Percentiles rank a stretch among this genome's conserved stretches.
These are phyloP conservation scores for Fusarium mangiferae DNA, from an alignment of 2,329 filamentous ascomycete species.

Conservation along the genomic window DNA sequence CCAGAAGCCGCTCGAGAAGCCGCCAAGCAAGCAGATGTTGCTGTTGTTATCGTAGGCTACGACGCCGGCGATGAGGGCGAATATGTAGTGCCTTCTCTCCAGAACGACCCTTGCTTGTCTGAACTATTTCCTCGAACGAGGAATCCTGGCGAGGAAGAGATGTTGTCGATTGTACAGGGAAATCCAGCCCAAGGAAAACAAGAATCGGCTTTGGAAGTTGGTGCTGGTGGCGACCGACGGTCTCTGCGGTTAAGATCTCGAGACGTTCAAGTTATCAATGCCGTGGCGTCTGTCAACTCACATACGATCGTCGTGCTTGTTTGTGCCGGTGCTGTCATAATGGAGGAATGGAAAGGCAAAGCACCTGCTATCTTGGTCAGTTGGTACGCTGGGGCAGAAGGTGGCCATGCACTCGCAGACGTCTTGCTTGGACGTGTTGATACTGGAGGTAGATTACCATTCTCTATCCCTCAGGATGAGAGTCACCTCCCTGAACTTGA, in stretches of 20 bases:
- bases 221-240: slow-evolving; percentile 30
- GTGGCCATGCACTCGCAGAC: slow-evolving; percentile 30
- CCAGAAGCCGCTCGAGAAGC: neutral
- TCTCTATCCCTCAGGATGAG: slow-evolving; percentile 30
- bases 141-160: neutral
- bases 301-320: slow-evolving; percentile 23
- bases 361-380: slow-evolving; percentile 18
- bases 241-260: slow-evolving; percentile 14
- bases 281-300: slow-evolving; percentile 9
- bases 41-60: slow-evolving; percentile 29
- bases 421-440: slow-evolving; percentile 20
- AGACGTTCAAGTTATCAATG: slow-evolving; percentile 30
- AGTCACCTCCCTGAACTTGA: slow-evolving; percentile 28
- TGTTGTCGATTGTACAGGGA: neutral
- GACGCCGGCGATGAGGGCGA: slow-evolving; percentile 32
- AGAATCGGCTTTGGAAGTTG: neutral
- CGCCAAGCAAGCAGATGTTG: slow-evolving; percentile 17
- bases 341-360: slow-evolving; percentile 30
- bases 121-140: slow-evolving; percentile 3
- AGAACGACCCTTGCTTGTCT: neutral
- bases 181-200: neutral
- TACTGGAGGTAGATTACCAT: slow-evolving; percentile 25
- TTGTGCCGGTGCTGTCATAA: slow-evolving; percentile 33
- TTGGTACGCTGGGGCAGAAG: slow-evolving; percentile 37
- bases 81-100: slow-evolving; percentile 20